phyloP scores from a whole-genome alignment of 345 rosid species.

The Camelina hispida region DNA sequence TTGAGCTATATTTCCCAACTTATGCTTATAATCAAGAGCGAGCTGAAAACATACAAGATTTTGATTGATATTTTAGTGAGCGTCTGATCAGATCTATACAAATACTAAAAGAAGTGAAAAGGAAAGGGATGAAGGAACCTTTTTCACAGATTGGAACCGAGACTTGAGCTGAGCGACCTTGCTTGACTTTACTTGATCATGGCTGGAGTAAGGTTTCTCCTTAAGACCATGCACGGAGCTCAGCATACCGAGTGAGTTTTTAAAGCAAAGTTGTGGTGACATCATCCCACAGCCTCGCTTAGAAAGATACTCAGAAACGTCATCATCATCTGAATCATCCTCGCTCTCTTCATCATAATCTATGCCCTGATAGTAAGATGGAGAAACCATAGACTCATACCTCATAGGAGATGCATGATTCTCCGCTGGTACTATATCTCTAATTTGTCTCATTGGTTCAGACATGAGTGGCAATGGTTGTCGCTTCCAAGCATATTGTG shows the following conservation, averaged over 20 bases:
- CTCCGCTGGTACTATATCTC: constrained; percentile 41
- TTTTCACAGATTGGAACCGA: constrained; percentile 53
- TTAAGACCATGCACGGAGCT: constrained; percentile 73
- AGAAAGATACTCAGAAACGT: constrained; percentile 50
- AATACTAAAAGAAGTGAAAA: constrained; percentile 25
- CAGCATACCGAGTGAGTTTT: constrained; percentile 62
- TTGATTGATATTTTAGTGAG: constrained; percentile 12
- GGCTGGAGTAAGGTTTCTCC: constrained; percentile 47
- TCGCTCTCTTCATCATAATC: constrained; percentile 38
- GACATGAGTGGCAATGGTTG: constrained; percentile 46
- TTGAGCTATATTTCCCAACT: constrained; percentile 46
- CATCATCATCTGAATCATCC: constrained; percentile 56
- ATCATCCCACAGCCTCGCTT: constrained; percentile 76
- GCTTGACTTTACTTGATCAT: constrained; percentile 46
- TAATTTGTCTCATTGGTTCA: constrained; percentile 50
- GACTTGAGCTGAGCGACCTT: constrained; percentile 55
- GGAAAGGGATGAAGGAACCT: constrained; percentile 49
- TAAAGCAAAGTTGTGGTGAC: constrained; percentile 76
- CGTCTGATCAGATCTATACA: constrained; percentile 7
- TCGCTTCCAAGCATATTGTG: constrained; percentile 64
- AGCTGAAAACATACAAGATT: constrained; percentile 50
- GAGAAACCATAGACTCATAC: constrained; percentile 29
- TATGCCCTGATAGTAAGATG: constrained; percentile 28
- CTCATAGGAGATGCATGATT: constrained; percentile 35
- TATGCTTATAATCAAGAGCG: constrained; percentile 49